Conservation (phyloP, 2,329 filamentous ascomycete genomes). For the Scedosporium apiospermum region DNA sequence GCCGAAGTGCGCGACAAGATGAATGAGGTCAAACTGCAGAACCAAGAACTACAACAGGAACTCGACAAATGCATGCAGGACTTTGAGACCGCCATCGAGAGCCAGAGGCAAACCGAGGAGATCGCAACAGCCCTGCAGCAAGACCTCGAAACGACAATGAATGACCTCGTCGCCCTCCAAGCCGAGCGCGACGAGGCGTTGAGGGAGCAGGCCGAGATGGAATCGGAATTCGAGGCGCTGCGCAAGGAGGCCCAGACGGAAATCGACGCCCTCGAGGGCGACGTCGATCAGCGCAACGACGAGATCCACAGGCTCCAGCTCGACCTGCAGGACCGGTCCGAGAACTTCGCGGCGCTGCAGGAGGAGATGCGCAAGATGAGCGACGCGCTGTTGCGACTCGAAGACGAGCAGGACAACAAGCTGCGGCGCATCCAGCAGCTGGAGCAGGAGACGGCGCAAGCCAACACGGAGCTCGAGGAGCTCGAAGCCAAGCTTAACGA, state of each 20-base stretch:
- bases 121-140: constrained; percentile 58
- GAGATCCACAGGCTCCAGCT: constrained; percentile 61
- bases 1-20: constrained; percentile 78
- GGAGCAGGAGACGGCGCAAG: constrained; percentile 71
- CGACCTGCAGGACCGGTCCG: constrained; percentile 65
- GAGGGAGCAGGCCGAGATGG: constrained; percentile 50
- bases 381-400: constrained; percentile 74
- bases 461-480: constrained; percentile 78
- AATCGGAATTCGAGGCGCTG: constrained; percentile 51
- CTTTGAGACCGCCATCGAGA: constrained; percentile 61
- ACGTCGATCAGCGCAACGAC: constrained; percentile 62
- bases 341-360: constrained; percentile 87
- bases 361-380: constrained; percentile 89
- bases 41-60: constrained; percentile 78
- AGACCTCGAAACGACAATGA: constrained; percentile 69
- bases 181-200: constrained; percentile 80
- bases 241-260: constrained; percentile 56
- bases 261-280: constrained; percentile 57
- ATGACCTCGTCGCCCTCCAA: constrained; percentile 71
- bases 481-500: constrained; percentile 79
- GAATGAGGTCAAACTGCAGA: constrained; percentile 77
- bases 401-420: constrained; percentile 80
- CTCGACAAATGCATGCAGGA: constrained; percentile 72
- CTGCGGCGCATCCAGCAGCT: constrained; percentile 70
- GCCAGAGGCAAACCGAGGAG: constrained; percentile 51